Evolutionary conservation across 2,329 filamentous ascomycete genomes (phyloP).

Genomic region (Penicillium freii): DNA sequence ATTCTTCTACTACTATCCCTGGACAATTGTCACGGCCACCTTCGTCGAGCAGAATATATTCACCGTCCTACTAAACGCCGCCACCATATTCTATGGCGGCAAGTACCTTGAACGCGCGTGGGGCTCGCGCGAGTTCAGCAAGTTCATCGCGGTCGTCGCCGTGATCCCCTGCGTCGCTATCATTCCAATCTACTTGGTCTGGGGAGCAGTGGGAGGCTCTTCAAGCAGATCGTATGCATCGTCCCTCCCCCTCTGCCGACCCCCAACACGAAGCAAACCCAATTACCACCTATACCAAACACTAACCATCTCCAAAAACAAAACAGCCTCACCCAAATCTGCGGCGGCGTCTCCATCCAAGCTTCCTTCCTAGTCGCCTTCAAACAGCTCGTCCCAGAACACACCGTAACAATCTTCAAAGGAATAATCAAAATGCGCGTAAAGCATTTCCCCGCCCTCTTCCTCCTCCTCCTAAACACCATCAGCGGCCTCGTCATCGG

Average conservation of each 20-base stretch:
- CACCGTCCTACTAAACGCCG: constrained; percentile 71
- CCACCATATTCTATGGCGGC: constrained; percentile 85
- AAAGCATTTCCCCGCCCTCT: constrained; percentile 74
- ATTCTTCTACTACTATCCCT: constrained; percentile 81
- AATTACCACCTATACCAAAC: not conserved
- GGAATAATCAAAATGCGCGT: constrained; percentile 87
- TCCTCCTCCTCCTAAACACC: constrained; percentile 66
- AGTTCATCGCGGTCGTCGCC: constrained; percentile 76
- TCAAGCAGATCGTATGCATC: constrained; percentile 35
- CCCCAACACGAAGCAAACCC: not conserved
- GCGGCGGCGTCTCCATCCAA: constrained; percentile 84
- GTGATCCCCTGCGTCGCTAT: constrained; percentile 77
- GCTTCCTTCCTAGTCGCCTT: constrained; percentile 94
- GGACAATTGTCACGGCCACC: constrained; percentile 83
- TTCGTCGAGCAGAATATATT: constrained; percentile 93
- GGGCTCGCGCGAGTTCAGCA: constrained; percentile 87
- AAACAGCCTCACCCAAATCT: constrained; percentile 71
- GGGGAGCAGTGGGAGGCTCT: constrained; percentile 62
- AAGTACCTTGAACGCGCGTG: constrained; percentile 94
- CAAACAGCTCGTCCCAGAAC: constrained; percentile 94
- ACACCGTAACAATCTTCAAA: constrained; percentile 91
- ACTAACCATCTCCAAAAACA: constrained; percentile 21
- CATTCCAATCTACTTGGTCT: constrained; percentile 70
- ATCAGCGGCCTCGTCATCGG: constrained; percentile 63
- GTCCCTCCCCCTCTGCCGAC: not conserved